Percentiles rank a stretch among this genome's conserved stretches.
These are phyloP conservation scores for Pyrenochaeta sp. DNA, from an alignment of 2,329 filamentous ascomycete species.

Conservation along the genomic window DNA sequence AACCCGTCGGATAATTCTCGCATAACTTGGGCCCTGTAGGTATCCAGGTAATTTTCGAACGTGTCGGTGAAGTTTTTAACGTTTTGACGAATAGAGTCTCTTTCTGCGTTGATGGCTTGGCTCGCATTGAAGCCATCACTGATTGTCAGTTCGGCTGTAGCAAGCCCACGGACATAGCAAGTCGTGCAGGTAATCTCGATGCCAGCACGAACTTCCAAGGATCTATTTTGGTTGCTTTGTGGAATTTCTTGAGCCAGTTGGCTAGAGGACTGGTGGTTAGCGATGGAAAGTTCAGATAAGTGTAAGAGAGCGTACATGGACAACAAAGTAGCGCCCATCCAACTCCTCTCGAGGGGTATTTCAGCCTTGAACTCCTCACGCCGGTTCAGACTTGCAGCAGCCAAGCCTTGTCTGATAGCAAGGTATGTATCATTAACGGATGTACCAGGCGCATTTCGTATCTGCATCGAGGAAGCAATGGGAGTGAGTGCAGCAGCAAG, in stretches of 20 bases:
- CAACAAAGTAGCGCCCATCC: conserved; percentile 50
- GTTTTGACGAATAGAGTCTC: conserved; percentile 18
- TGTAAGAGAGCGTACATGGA: conserved; percentile 35
- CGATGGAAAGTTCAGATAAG: too few species aligned
- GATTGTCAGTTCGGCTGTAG: conserved; percentile 55
- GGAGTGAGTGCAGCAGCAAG: background rate
- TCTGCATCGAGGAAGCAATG: background rate
- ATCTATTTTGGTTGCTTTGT: conserved; percentile 17
- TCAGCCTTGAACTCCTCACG: conserved; percentile 21
- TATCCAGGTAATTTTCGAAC: conserved; percentile 16
- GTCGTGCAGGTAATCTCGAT: conserved; percentile 58
- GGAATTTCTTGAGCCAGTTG: conserved; percentile 4
- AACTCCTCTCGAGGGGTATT: conserved; percentile 50
- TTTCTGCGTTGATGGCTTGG: conserved; percentile 16
- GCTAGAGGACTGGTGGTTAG: background rate
- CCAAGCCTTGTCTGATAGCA: conserved; percentile 16
- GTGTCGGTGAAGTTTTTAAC: conserved; percentile 26
- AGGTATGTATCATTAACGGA: conserved; percentile 17
- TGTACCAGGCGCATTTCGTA: conserved; percentile 18
- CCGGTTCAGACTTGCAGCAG: conserved; percentile 6
- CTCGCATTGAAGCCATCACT: conserved; percentile 54
- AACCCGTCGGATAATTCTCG: conserved; percentile 28
- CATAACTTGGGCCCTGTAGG: conserved; percentile 13
- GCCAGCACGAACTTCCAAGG: conserved; percentile 21
- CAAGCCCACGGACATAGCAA: conserved; percentile 62